Evolutionary conservation across 352 stramenopile genomes (phyloP).

Genomic region (Pythium grandisporangium): DNA sequence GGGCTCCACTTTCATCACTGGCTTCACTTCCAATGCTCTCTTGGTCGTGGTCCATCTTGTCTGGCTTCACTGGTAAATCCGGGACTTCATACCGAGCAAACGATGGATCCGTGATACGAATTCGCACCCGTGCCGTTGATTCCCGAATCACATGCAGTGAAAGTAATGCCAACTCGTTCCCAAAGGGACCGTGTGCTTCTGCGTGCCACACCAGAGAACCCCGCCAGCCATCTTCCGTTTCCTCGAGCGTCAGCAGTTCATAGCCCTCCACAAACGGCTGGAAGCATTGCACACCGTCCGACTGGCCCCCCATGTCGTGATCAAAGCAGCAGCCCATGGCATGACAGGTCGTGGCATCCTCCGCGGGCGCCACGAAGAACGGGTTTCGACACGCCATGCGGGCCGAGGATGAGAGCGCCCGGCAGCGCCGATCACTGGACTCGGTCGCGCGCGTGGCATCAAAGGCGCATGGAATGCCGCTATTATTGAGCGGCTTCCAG

Average conservation of each 20-base stretch:
- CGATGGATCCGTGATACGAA: constrained; percentile 76
- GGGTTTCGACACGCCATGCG: constrained; percentile 73
- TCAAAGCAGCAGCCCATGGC: constrained; percentile 73
- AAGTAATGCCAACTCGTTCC: constrained; percentile 61
- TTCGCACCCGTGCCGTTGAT: constrained; percentile 29
- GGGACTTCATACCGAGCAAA: constrained; percentile 69
- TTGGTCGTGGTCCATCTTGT: constrained; percentile 1
- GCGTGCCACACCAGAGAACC: constrained; percentile 39
- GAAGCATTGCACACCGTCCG: too few relatives aligned
- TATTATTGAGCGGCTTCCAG: constrained; percentile 59
- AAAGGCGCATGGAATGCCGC: constrained; percentile 57
- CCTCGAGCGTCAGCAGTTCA: constrained; percentile 46
- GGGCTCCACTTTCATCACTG: not conserved
- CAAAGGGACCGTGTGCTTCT: constrained; percentile 49
- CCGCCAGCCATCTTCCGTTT: constrained; percentile 39
- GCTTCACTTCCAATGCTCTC: not conserved
- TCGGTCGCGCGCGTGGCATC: constrained; percentile 12
- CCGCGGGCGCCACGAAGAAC: constrained; percentile 28
- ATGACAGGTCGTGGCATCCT: constrained; percentile 25
- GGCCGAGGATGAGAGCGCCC: constrained; percentile 20
- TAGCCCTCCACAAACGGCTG: constrained; percentile 65
- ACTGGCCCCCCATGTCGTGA: constrained; percentile 7
- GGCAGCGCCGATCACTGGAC: constrained; percentile 16
- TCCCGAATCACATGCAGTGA: constrained; percentile 55
- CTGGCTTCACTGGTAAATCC: constrained; percentile 9